phyloP scores from a whole-genome alignment of 202 grass and related monocot genomes.

The Sporobolus alterniflorus region DNA sequence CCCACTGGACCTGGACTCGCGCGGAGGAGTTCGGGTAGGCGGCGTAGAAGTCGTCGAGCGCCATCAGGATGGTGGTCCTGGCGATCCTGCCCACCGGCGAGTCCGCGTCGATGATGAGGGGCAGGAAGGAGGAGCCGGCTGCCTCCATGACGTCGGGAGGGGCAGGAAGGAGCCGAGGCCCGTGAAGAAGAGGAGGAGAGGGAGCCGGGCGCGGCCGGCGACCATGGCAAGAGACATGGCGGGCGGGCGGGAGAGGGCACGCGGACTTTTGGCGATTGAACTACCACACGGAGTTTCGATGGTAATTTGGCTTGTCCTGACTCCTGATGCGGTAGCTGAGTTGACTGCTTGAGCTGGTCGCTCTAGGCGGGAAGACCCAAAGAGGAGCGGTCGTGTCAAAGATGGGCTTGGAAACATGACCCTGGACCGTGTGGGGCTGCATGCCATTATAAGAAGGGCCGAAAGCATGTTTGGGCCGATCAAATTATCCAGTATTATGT shows the following conservation, averaged over 20 bases:
- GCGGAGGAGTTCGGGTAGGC: slow-evolving; percentile 39
- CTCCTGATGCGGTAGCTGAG: not conserved
- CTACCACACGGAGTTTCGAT: not conserved
- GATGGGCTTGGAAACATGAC: too few relatives aligned
- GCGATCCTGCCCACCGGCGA: slow-evolving; percentile 58
- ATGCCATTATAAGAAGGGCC: too few relatives aligned
- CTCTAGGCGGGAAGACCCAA: too few relatives aligned
- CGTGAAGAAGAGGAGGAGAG: slow-evolving; percentile 9
- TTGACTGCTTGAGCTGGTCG: too few relatives aligned
- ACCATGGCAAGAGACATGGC: slow-evolving; percentile 25
- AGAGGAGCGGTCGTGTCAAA: too few relatives aligned
- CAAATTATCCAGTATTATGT: too few relatives aligned
- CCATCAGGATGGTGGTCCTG: slow-evolving; percentile 57
- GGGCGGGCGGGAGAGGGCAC: not conserved
- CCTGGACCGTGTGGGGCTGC: too few relatives aligned
- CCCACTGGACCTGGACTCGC: slow-evolving; percentile 35
- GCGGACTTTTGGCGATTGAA: not conserved
- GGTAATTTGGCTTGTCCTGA: not conserved
- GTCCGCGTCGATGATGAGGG: slow-evolving; percentile 55
- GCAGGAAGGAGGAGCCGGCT: not conserved
- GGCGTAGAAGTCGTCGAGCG: slow-evolving; percentile 67
- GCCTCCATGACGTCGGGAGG: not conserved
- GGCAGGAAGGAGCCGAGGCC: slow-evolving; percentile 6
- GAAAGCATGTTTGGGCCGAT: too few relatives aligned
- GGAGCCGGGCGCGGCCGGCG: not conserved